Conservation (phyloP, 2,329 filamentous ascomycete species). For the Pseudogymnoascus pannorum region DNA sequence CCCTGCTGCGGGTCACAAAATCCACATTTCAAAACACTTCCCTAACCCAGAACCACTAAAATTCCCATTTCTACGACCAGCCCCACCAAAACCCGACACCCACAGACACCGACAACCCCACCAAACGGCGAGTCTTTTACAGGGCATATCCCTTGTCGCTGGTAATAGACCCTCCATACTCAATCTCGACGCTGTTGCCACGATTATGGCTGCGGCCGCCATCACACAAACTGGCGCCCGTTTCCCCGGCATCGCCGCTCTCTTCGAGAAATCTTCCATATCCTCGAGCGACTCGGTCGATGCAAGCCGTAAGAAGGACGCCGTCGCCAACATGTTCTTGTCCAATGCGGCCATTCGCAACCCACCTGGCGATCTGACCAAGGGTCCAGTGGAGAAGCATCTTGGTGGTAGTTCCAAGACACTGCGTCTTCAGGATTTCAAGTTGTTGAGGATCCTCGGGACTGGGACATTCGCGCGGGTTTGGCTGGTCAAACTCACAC, state of each 20-base stretch:
- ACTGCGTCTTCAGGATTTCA: slow-evolving; percentile 1
- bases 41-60: slow-evolving; percentile 9
- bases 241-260: slow-evolving; percentile 1
- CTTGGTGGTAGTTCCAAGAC: background rate
- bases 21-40: background rate
- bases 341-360: slow-evolving; percentile 4
- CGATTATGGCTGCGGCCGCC: slow-evolving; percentile 8
- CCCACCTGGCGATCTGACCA: background rate
- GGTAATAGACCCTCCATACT: slow-evolving; percentile 3
- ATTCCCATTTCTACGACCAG: background rate
- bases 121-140: slow-evolving; percentile 7
- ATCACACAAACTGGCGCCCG: slow-evolving; percentile 5
- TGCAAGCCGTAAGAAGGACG: slow-evolving; percentile 7
- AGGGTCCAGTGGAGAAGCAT: slow-evolving; percentile 4
- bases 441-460: slow-evolving; percentile 8
- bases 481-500: slow-evolving; percentile 59
- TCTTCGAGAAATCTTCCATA: slow-evolving; percentile 4
- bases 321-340: slow-evolving; percentile 5
- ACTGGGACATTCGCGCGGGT: slow-evolving; percentile 72
- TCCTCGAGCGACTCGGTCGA: background rate
- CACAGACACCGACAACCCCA: slow-evolving; percentile 1
- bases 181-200: slow-evolving; percentile 1
- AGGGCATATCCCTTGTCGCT: slow-evolving; percentile 1
- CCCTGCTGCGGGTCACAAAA: background rate
- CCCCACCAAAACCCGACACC: background rate